These are phyloP conservation scores for Aurinia saxatilis DNA, from an alignment of 345 rosid species.

Conservation along the genomic window DNA sequence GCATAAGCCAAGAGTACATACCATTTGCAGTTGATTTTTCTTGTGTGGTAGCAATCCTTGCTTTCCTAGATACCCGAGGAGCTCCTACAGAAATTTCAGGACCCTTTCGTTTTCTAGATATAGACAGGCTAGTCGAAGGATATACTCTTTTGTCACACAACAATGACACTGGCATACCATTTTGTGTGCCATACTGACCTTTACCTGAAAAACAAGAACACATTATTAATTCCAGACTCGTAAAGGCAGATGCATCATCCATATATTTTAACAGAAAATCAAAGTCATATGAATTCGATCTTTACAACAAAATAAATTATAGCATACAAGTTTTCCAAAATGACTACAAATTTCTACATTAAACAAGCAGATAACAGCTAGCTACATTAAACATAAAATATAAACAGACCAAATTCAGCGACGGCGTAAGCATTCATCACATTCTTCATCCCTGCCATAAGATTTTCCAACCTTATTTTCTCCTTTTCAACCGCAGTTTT, in stretches of 20 bases:
- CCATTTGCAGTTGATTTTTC: slow-evolving; percentile 34
- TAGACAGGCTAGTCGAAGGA: slow-evolving; percentile 25
- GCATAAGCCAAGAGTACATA: too few species aligned
- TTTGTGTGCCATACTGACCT: slow-evolving; percentile 27
- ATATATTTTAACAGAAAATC: not conserved
- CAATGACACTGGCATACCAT: slow-evolving; percentile 32
- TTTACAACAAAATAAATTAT: not conserved
- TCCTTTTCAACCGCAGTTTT: slow-evolving; percentile 61
- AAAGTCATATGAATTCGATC: not conserved
- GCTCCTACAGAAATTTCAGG: slow-evolving; percentile 27
- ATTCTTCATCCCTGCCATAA: slow-evolving; percentile 67
- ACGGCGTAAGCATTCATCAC: slow-evolving; percentile 61
- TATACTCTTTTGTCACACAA: slow-evolving; percentile 23
- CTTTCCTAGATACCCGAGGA: slow-evolving; percentile 39
- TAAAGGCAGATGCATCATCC: not conserved
- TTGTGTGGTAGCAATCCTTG: slow-evolving; percentile 28
- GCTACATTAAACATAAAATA: too few species aligned
- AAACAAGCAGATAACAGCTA: too few species aligned
- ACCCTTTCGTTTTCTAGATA: slow-evolving; percentile 45
- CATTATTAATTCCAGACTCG: not conserved
- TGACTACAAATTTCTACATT: too few species aligned
- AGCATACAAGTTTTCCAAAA: too few species aligned
- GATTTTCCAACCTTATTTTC: slow-evolving; percentile 51
- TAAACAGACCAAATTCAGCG: too few species aligned
- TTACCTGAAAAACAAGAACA: slow-evolving; percentile 28